phyloP scores from a whole-genome alignment of 2,329 filamentous ascomycete genomes.

The Sporothrix euskadiensis region DNA sequence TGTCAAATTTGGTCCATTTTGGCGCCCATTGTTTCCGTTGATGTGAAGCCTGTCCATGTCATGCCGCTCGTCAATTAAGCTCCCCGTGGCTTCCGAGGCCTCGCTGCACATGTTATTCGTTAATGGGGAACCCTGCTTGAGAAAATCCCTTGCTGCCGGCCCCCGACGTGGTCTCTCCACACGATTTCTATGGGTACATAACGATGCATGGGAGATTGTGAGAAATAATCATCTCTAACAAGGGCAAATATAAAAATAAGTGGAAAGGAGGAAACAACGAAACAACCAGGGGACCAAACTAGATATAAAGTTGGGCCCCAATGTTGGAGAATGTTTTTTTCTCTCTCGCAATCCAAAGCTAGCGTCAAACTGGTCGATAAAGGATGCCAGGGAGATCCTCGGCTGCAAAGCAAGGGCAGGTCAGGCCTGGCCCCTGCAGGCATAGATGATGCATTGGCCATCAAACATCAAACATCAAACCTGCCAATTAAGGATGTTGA shows the following conservation, averaged over 20 bases:
- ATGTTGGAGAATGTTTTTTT: background rate
- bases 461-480: conserved; percentile 20
- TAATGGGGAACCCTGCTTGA: background rate
- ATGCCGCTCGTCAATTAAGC: background rate
- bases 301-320: background rate
- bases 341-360: too few species aligned
- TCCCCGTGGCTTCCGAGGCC: background rate
- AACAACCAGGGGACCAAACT: background rate
- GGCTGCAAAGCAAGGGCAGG: background rate
- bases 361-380: background rate
- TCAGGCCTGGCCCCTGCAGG: background rate
- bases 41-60: background rate
- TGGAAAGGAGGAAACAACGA: background rate
- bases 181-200: background rate
- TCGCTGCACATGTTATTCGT: background rate
- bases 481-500: background rate
- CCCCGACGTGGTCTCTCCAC: background rate
- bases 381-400: background rate
- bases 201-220: background rate
- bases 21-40: background rate
- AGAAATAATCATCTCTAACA: background rate
- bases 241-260: background rate
- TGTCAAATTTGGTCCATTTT: background rate
- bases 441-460: conserved; percentile 14
- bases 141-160: background rate